Base-by-base conservation (phyloP, 2,329 filamentous ascomycete genomes). In the Venturia carpophila region DNA sequence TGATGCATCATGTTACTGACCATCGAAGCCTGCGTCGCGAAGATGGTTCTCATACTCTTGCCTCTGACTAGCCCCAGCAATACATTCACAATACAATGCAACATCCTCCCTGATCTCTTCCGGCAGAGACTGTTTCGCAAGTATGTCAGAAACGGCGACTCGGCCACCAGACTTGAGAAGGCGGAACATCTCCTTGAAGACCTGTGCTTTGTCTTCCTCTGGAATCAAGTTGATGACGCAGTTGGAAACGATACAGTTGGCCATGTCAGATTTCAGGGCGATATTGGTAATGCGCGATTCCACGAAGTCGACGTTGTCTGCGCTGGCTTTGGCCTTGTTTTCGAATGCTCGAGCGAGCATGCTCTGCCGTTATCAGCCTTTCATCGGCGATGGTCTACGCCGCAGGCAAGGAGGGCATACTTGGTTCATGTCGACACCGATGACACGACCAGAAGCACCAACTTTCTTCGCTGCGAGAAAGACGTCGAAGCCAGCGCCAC, bases 361-460 rank as follows among this genome's bases (percentile, higher is more conserved):
- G 67, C 82, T 78, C 82, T 84, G 55, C 13, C 41, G n/a, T 42
- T 49, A 63, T 61, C 45, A 47, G 45, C 17, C 6, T 15, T 60
- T 21, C n/a, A 58, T 41, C 55, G 39, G 19, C 45, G 19, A 49
- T 2, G n/a, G 56, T 24, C 9, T n/a, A 34, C 27, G 41, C 6
- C 27, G 11, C 5, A 7, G 3, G 13, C 1, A 19, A 49, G 60
- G n/a, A 63, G 21, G 42, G 30, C 66, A 41, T 69, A 81, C 83
- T 72, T 83, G 78, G 68, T 82, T 86, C 80, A 87, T 86, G 69
- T 87, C 84, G 5, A 87, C 74, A 9, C 84, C 84, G 61, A 85
- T 80, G 3, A 76, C 82, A 37, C 73, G 78, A 1, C 83, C 83
- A 4, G 70, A 71, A 0, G 68, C 60, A 0, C 82, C 82, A 45